Base-by-base conservation (phyloP, 1,284 basidiomycete species). In the Ustilago vetiveriae region DNA sequence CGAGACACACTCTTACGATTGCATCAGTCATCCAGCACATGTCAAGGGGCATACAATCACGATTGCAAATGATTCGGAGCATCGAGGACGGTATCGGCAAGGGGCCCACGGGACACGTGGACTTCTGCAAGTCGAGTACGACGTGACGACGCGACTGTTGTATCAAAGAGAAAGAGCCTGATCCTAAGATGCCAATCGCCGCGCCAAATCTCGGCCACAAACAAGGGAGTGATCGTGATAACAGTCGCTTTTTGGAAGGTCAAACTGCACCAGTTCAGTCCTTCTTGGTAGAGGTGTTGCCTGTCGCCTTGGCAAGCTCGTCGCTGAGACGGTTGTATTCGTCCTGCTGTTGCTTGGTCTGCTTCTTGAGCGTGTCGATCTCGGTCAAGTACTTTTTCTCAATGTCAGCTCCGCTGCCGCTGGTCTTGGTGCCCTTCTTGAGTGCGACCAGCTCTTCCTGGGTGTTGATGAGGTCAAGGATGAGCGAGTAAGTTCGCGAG, bases 401-500 rank as follows among this genome's bases (percentile, higher is more conserved):
- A 84, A 85, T 63, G 41, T 66, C 60, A 17, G 62, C 42, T 24
- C 36, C 40, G 41, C 45, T 41, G n/a, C 53, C 50, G 33, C 48
- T 39, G 23, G 54, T 42, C 58, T 64, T 64, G 26, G 37, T 41
- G 72, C 87, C 85, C 75, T 88, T 87, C 85, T 94, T 92, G 62
- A 95, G 83, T 72, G 90, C 88, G 26, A 88, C 88, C 78, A 92
- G 92, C 78, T 92, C 88, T 77, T 94, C 93, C 83, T 95, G 92
- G 3, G 89, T 87, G 75, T 92, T 88, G 75, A 96, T 91, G 63
- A 96, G 89, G 82, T 96, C 92, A 73, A 94, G 88, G 53, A 92
- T 88, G 81, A 97, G 91, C 83, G 90, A 90, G 85, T 95, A 95
- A 5, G 91, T 92, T 75, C 94, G 90, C 8, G 92, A 90, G 72